Evolutionary conservation across 345 rosid species (phyloP).

Genomic region (Euphorbia peplus): DNA sequence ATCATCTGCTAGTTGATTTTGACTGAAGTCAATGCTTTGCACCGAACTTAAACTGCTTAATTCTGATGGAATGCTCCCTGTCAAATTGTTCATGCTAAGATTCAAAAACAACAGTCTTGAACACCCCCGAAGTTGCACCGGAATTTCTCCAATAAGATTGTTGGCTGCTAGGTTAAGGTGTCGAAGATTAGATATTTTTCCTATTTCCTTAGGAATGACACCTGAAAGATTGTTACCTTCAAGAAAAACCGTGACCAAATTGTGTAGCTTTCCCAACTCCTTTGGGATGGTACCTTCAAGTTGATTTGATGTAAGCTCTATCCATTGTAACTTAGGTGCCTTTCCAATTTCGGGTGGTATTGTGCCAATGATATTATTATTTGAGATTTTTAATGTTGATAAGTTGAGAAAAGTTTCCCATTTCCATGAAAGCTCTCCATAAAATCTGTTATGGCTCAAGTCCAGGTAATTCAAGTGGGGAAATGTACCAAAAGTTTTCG

Average conservation of each 20-base stretch:
- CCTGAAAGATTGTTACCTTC: not conserved
- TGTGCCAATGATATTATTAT: not conserved
- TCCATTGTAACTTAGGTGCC: not conserved
- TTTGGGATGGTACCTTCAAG: not conserved
- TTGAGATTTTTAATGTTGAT: not conserved
- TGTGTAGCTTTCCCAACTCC: not conserved
- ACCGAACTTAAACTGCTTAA: not conserved
- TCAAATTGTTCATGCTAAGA: not conserved
- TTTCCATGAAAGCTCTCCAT: not conserved
- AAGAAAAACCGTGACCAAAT: not conserved
- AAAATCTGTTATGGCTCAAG: not conserved
- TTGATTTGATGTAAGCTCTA: not conserved
- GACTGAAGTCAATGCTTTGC: not conserved
- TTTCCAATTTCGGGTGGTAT: not conserved
- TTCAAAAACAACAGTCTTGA: not conserved
- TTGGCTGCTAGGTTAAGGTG: not conserved
- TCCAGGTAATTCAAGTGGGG: not conserved
- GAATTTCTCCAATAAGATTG: not conserved
- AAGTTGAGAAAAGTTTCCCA: not conserved
- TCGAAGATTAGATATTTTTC: not conserved
- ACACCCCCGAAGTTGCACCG: not conserved
- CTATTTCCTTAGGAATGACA: not conserved
- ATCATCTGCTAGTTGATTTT: not conserved
- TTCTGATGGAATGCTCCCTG: not conserved
- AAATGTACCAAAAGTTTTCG: not conserved